These are phyloP conservation scores for Pythium myriotylum DNA, from an alignment of 352 stramenopile genomes.

Conservation along the genomic window DNA sequence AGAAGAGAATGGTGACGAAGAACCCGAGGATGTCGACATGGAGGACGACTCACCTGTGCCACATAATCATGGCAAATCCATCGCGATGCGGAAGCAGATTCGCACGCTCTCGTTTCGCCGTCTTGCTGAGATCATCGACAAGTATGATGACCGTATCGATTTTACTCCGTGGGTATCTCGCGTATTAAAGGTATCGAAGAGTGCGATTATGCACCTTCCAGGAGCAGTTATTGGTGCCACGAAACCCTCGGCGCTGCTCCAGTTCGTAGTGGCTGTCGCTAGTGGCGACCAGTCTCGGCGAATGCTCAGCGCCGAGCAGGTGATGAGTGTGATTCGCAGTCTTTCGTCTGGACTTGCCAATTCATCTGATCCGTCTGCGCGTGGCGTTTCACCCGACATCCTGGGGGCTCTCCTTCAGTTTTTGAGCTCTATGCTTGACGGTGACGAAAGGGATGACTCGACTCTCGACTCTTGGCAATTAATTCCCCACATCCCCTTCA, in stretches of 20 bases:
- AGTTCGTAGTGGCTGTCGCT: slow-evolving; percentile 71
- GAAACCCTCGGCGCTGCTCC: slow-evolving; percentile 78
- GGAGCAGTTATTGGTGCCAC: slow-evolving; percentile 71
- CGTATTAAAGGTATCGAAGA: slow-evolving; percentile 45
- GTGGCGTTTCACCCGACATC: slow-evolving; percentile 67
- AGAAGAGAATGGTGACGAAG: not conserved
- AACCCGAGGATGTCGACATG: slow-evolving; percentile 31
- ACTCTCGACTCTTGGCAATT: slow-evolving; percentile 30
- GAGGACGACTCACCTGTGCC: slow-evolving; percentile 16
- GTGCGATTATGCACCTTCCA: slow-evolving; percentile 68
- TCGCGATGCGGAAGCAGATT: slow-evolving; percentile 76
- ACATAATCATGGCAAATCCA: slow-evolving; percentile 25
- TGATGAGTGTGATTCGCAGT: slow-evolving; percentile 65
- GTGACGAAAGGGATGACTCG: slow-evolving; percentile 47
- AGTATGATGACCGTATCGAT: slow-evolving; percentile 71
- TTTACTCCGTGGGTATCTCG: slow-evolving; percentile 67
- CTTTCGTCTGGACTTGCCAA: slow-evolving; percentile 57
- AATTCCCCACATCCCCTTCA: slow-evolving; percentile 75
- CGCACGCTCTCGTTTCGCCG: slow-evolving; percentile 78
- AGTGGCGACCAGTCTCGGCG: slow-evolving; percentile 43
- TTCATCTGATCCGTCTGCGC: slow-evolving; percentile 27
- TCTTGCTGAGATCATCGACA: slow-evolving; percentile 73
- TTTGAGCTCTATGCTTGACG: slow-evolving; percentile 76
- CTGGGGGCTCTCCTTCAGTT: slow-evolving; percentile 77
- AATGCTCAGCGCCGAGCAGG: slow-evolving; percentile 37